Percentiles rank a stretch among this genome's conserved stretches.
Conservation (phyloP, 192 early-diverging fungal species). For the Coemansia sp. region DNA sequence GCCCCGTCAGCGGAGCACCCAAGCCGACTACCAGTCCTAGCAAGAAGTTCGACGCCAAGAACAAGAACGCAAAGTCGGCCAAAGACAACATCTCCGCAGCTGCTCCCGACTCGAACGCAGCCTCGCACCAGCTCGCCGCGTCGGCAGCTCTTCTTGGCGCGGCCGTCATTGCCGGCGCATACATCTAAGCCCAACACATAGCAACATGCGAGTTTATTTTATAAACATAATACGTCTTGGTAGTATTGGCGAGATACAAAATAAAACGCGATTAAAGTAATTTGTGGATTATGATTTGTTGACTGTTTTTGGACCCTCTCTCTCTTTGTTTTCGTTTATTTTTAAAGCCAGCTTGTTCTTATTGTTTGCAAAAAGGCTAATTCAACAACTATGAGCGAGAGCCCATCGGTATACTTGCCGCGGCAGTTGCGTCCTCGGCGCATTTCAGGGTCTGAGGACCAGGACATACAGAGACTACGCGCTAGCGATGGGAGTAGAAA, state of each 20-base stretch:
- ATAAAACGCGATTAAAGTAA: not conserved
- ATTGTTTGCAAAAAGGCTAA: constrained; percentile 4
- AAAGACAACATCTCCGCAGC: constrained; percentile 19
- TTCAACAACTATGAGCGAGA: constrained; percentile 29
- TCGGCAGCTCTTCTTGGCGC: constrained; percentile 45
- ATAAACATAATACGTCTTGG: not conserved
- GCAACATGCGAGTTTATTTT: not conserved
- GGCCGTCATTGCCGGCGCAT: constrained; percentile 35
- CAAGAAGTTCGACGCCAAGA: constrained; percentile 19
- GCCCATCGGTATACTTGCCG: constrained; percentile 43
- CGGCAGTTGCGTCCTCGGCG: constrained; percentile 34
- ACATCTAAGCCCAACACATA: constrained; percentile 12
- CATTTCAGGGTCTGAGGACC: not conserved
- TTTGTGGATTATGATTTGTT: constrained; percentile 2
- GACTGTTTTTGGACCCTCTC: not conserved
- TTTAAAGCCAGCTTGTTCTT: not conserved
- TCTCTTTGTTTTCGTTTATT: constrained; percentile 2
- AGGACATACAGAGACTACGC: not conserved
- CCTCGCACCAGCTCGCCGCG: constrained; percentile 40
- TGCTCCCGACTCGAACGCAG: constrained; percentile 33
- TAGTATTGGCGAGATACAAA: no score
- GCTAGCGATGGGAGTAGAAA: not conserved
- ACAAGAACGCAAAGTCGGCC: constrained; percentile 20
- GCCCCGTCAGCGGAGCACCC: constrained; percentile 6
- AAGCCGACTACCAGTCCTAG: constrained; percentile 8